Conservation (phyloP, 257 asterid species). For the Gardenia jasminoides region DNA sequence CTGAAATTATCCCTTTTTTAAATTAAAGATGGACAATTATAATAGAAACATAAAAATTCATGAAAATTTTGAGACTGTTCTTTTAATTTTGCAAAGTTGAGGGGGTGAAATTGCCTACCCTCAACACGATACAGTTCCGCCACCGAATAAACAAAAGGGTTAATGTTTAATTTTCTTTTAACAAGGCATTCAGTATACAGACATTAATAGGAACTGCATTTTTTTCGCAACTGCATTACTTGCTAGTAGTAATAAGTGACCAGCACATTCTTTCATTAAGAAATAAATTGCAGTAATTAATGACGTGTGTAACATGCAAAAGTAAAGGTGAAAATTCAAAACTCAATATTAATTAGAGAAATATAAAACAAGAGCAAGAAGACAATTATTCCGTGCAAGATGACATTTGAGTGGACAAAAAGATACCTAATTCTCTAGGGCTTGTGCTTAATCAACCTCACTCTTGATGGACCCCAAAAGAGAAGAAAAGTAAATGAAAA, state of each 20-base stretch:
- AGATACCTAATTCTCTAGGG: neutral
- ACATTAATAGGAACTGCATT: too few species aligned
- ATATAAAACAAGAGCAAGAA: neutral
- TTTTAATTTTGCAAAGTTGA: too few species aligned
- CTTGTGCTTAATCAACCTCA: neutral
- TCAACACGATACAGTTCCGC: too few species aligned
- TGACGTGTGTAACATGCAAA: neutral
- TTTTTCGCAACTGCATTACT: neutral
- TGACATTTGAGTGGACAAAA: slow-evolving; percentile 11
- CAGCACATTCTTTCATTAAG: neutral
- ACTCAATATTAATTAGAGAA: neutral
- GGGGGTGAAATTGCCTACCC: too few species aligned
- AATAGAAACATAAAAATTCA: too few species aligned
- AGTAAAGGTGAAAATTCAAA: neutral
- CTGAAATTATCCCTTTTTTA: too few species aligned
- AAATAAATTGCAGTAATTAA: neutral
- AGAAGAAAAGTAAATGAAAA: neutral
- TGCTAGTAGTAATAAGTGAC: neutral
- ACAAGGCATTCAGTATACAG: neutral
- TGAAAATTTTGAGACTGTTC: too few species aligned
- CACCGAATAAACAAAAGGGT: too few species aligned
- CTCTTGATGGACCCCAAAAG: neutral
- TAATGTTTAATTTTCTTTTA: neutral
- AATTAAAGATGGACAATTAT: too few species aligned
- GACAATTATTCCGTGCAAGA: slow-evolving; percentile 1